These are phyloP conservation scores for Herpotrichia juniperi DNA, from an alignment of 2,329 filamentous ascomycete species.

Conservation along the genomic window DNA sequence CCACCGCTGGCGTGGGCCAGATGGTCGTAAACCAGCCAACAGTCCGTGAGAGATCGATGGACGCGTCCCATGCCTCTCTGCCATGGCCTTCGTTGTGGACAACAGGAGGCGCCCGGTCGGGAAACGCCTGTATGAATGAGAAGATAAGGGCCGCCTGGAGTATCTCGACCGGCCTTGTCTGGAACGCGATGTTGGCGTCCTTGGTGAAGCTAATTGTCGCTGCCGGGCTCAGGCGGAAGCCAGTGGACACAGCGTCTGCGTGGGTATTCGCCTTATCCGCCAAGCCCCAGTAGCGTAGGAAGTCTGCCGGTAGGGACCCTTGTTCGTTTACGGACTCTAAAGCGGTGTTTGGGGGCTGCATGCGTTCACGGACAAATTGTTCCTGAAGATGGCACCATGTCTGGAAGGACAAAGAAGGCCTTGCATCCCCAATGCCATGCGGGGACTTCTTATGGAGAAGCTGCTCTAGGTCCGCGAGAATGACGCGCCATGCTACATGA, in stretches of 20 bases:
- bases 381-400: not conserved
- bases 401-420: too few relatives aligned
- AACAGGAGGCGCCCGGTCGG: not conserved
- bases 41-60: constrained; percentile 16
- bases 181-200: not conserved
- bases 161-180: not conserved
- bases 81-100: constrained; percentile 16
- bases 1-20: not conserved
- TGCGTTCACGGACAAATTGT: not conserved
- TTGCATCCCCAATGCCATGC: too few relatives aligned
- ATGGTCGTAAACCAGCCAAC: constrained; percentile 17
- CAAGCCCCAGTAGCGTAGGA: not conserved
- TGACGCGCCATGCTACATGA: not conserved
- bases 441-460: too few relatives aligned
- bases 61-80: constrained; percentile 10
- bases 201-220: not conserved
- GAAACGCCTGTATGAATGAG: not conserved
- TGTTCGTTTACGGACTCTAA: too few relatives aligned
- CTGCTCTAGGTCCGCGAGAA: too few relatives aligned
- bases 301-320: not conserved
- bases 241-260: not conserved
- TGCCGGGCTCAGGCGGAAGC: not conserved
- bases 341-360: not conserved
- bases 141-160: not conserved
- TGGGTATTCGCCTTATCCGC: not conserved